These are phyloP conservation scores for Phoenix roebelenii DNA, from an alignment of 176 grass and related monocot genomes.

Conservation along the genomic window DNA sequence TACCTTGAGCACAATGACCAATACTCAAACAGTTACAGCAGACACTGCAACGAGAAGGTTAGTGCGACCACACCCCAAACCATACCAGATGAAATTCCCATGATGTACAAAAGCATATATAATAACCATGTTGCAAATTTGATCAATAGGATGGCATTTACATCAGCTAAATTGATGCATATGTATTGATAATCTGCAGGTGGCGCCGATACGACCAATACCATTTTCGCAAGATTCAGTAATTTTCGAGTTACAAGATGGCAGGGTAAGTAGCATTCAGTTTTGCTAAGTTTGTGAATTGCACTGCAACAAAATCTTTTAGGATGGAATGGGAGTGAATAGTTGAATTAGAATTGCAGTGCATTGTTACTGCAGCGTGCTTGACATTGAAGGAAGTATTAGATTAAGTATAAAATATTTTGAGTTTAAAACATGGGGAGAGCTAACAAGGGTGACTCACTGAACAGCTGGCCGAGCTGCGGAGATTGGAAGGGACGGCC, in stretches of 20 bases:
- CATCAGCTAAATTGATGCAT: not conserved
- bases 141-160: too few relatives aligned
- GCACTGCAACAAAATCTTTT: too few relatives aligned
- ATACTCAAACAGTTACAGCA: conserved; percentile 27
- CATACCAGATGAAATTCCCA: too few relatives aligned
- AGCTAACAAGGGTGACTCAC: not conserved
- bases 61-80: not conserved
- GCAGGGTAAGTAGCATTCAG: conserved; percentile 44
- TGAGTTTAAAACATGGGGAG: not conserved
- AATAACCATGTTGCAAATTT: too few relatives aligned
- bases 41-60: conserved; percentile 80
- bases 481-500: conserved; percentile 30
- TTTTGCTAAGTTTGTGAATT: too few relatives aligned
- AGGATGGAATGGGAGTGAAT: too few relatives aligned
- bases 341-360: too few relatives aligned
- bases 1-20: conserved; percentile 2
- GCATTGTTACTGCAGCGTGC: too few relatives aligned
- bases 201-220: conserved; percentile 52
- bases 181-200: conserved; percentile 35
- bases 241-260: conserved; percentile 78
- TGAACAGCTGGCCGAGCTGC: conserved; percentile 82
- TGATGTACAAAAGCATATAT: too few relatives aligned
- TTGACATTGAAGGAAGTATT: too few relatives aligned
- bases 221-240: conserved; percentile 76
- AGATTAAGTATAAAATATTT: not conserved